Evolutionary conservation across 805 yeast genomes (phyloP).

Genomic region (Wickerhamomyces canadensis): DNA sequence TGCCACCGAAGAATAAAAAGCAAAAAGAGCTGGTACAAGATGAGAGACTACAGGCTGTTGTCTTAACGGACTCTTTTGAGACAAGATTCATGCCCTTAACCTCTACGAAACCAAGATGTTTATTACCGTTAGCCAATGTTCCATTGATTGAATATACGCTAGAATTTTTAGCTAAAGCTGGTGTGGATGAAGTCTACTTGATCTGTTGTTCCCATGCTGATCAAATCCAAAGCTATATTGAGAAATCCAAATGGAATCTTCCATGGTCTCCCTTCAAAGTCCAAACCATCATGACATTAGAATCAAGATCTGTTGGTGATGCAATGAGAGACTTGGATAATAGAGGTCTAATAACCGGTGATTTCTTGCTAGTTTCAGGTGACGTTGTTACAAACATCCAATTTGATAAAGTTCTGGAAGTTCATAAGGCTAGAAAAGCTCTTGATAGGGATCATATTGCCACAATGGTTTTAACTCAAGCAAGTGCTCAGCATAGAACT

Average conservation of each 20-base stretch:
- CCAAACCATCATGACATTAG: constrained; percentile 74
- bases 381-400: constrained; percentile 94
- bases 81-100: constrained; percentile 92
- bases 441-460: constrained; percentile 86
- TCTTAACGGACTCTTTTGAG: constrained; percentile 89
- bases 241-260: constrained; percentile 60
- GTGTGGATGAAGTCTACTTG: constrained; percentile 83
- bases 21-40: constrained; percentile 58
- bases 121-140: constrained; percentile 86
- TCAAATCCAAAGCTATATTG: constrained; percentile 78
- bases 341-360: constrained; percentile 84
- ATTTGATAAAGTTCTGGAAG: constrained; percentile 62
- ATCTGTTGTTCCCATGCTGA: constrained; percentile 91
- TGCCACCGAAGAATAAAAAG: constrained; percentile 46
- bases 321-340: constrained; percentile 95
- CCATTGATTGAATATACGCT: constrained; percentile 93
- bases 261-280: constrained; percentile 77
- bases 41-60: constrained; percentile 87
- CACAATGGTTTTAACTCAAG: constrained; percentile 88
- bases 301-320: constrained; percentile 91
- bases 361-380: constrained; percentile 85
- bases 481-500: constrained; percentile 79
- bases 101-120: constrained; percentile 79
- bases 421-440: constrained; percentile 66
- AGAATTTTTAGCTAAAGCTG: constrained; percentile 87